Base-by-base conservation (phyloP, 129 eudicot species). In the Calendula officinalis region DNA sequence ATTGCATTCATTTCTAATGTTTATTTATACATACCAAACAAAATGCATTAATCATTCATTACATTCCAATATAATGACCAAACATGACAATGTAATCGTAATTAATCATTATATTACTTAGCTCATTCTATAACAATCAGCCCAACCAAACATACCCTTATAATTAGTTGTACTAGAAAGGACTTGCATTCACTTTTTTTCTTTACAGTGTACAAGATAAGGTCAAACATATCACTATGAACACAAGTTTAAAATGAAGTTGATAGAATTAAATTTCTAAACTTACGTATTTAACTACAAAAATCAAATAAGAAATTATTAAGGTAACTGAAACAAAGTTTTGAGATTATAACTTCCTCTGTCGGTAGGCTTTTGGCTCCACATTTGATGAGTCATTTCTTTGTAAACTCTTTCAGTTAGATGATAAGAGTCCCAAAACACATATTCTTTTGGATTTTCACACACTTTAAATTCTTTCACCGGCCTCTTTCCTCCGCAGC, bases 401-500 rank as follows among this genome's bases (percentile, higher is more conserved):
- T 64, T 38, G 66, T 76, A 39, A 27, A 68, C 69, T 39, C 57
- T 64, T 63, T 83, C 82, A 6, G 89, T 83, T 38, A 76, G 69
- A 66, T 83, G 89, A 30, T 68, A 68, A 6, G 89, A 79, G 61
- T 83, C 89, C 89, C 89, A 83, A 60, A 76, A 83, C 37, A 83
- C 73, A 44, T 81, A 70, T n/a, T 76, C 73, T n/a, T 66, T 56
- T 27, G 90, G 84, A 75, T 84, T 62, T 5, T 74, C 45, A 45
- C 95, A 87, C 60, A 87, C 40, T 60, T 81, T 66, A 69, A 41
- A 87, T 30, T 81, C 78, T 57, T 74, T 68, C 51, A 68, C 90
- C 3, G 60, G 71, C 43, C 91, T 81, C 62, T 64, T 87, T 52
- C 95, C 91, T 55, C 95, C 91, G 46, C 95, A 87, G 70, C 95